phyloP scores from a whole-genome alignment of 2,329 filamentous ascomycete genomes.

The Botrytis galanthina region DNA sequence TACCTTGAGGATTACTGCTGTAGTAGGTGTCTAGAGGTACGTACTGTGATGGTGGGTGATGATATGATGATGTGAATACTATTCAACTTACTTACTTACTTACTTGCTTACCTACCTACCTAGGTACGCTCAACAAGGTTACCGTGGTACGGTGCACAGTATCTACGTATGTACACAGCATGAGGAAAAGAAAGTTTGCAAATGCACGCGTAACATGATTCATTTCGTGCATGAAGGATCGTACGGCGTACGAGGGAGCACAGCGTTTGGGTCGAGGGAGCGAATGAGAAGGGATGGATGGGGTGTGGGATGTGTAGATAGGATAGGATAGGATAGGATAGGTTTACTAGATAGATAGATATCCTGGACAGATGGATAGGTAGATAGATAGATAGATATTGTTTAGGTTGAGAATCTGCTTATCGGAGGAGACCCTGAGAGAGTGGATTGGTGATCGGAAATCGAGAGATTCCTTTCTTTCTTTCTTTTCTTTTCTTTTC shows the following conservation, averaged over 20 bases:
- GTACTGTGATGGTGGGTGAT: background rate
- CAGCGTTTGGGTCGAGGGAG: background rate
- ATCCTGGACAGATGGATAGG: no score
- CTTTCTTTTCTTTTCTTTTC: background rate
- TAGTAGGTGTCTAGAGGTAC: no score
- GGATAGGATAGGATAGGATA: no score
- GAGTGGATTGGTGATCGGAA: background rate
- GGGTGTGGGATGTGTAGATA: no score
- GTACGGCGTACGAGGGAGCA: background rate
- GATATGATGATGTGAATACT: background rate
- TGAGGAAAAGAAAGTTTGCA: background rate
- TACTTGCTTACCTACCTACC: background rate
- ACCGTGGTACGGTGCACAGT: background rate
- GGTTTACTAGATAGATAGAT: background rate
- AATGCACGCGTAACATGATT: background rate
- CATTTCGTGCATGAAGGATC: background rate
- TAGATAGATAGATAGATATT: background rate
- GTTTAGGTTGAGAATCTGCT: background rate
- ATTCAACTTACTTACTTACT: no score
- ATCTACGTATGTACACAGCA: background rate
- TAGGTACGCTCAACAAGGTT: background rate
- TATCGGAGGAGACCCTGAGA: background rate
- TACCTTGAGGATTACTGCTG: no score
- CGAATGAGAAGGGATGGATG: background rate
- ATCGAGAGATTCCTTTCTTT: no score